Evolutionary conservation across 2,329 filamentous ascomycete genomes (phyloP).

Genomic region (Tolypocladium tundrense): DNA sequence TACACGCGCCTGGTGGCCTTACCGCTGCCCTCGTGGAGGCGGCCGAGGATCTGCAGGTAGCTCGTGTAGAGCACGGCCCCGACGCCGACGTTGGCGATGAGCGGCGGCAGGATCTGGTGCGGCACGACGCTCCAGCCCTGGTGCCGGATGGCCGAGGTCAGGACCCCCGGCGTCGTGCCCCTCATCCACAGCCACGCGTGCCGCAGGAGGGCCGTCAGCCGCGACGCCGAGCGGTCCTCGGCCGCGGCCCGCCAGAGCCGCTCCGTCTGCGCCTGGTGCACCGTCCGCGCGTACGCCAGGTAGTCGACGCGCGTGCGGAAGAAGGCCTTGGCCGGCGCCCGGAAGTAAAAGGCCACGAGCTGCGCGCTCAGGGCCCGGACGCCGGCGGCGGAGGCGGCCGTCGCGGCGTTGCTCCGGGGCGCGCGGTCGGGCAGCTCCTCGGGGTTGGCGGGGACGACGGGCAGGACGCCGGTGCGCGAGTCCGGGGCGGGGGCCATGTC

Average conservation of each 20-base stretch:
- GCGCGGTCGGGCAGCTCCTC: constrained; percentile 34
- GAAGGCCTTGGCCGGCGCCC: constrained; percentile 84
- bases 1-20: constrained; percentile 51
- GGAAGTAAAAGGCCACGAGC: constrained; percentile 81
- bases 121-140: constrained; percentile 66
- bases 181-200: constrained; percentile 41
- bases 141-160: constrained; percentile 56
- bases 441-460: constrained; percentile 26
- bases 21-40: constrained; percentile 53
- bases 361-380: constrained; percentile 77
- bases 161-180: constrained; percentile 58
- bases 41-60: constrained; percentile 60
- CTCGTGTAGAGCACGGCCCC: constrained; percentile 66
- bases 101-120: constrained; percentile 65
- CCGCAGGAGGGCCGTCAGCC: constrained; percentile 20
- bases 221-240: constrained; percentile 22
- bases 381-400: constrained; percentile 74
- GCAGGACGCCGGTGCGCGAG: constrained; percentile 29
- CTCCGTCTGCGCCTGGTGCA: constrained; percentile 37
- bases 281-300: constrained; percentile 44
- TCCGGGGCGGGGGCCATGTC: constrained; percentile 15
- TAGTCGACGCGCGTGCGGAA: constrained; percentile 87
- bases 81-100: constrained; percentile 64
- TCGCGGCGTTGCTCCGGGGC: constrained; percentile 44
- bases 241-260: constrained; percentile 24